These are phyloP conservation scores for Sesbania bispinosa DNA, from an alignment of 306 rosid species.

Conservation along the genomic window DNA sequence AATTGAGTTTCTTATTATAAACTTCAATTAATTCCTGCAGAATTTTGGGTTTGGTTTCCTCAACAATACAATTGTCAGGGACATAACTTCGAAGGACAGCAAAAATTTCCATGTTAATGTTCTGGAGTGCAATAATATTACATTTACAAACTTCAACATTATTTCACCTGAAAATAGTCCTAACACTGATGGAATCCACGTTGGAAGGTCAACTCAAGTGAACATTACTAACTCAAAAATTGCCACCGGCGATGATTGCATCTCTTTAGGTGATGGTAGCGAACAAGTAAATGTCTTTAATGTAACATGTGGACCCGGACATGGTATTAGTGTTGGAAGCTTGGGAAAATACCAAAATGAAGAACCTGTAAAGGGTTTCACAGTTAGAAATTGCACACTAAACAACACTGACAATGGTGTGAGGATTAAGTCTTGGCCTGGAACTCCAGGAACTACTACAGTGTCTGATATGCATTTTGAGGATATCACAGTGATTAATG, in stretches of 20 bases:
- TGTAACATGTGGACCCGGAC: constrained; percentile 40
- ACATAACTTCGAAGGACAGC: constrained; percentile 22
- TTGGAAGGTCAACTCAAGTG: constrained; percentile 33
- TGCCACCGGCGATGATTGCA: constrained; percentile 16
- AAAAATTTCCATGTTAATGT: constrained; percentile 37
- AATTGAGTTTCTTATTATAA: not conserved
- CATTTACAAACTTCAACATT: constrained; percentile 14
- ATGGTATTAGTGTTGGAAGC: constrained; percentile 45
- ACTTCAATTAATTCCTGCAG: not conserved
- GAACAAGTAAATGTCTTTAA: not conserved
- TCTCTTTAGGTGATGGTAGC: constrained; percentile 41
- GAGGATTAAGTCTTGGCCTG: constrained; percentile 46
- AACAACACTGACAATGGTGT: constrained; percentile 31
- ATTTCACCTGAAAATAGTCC: constrained; percentile 23
- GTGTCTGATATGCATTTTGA: constrained; percentile 36
- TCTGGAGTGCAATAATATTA: constrained; percentile 22
- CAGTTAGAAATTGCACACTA: constrained; percentile 30
- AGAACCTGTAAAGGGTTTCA: constrained; percentile 21
- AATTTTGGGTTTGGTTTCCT: constrained; percentile 27
- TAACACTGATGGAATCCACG: constrained; percentile 44
- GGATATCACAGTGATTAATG: constrained; percentile 33
- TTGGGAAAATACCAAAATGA: constrained; percentile 31
- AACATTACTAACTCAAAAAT: constrained; percentile 21
- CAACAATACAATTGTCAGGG: constrained; percentile 23
- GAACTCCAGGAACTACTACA: not conserved